Conservation (phyloP, 2,329 filamentous ascomycete species). For the Fusarium mexicanum region DNA sequence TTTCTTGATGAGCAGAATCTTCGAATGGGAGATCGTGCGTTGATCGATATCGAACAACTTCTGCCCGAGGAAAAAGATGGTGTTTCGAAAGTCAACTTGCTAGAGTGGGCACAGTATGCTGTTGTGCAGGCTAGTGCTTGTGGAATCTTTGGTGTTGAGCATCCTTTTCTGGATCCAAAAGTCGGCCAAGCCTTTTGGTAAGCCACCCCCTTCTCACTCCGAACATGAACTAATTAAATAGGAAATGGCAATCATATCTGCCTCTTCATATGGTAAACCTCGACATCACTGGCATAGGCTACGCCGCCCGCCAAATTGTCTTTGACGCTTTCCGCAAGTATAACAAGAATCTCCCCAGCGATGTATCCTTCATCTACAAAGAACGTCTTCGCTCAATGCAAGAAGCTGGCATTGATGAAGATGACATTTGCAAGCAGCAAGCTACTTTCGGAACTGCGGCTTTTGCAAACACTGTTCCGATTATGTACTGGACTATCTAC, state of each 20-base stretch:
- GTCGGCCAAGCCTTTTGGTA: slow-evolving; percentile 31
- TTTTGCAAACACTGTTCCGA: slow-evolving; percentile 28
- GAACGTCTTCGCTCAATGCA: slow-evolving; percentile 5
- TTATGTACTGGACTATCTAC: slow-evolving; percentile 29
- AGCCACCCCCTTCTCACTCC: not conserved
- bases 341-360: slow-evolving; percentile 11
- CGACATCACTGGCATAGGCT: slow-evolving; percentile 23
- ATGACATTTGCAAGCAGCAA: slow-evolving; percentile 29
- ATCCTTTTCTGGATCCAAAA: slow-evolving; percentile 30
- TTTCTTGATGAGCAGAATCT: slow-evolving; percentile 29
- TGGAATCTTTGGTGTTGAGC: slow-evolving; percentile 24
- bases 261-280: slow-evolving; percentile 13
- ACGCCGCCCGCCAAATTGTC: slow-evolving; percentile 29
- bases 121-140: slow-evolving; percentile 36
- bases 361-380: slow-evolving; percentile 20
- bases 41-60: slow-evolving; percentile 9
- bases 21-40: slow-evolving; percentile 22
- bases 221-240: not conserved
- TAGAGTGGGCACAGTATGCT: slow-evolving; percentile 14
- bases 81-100: not conserved
- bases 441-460: slow-evolving; percentile 24
- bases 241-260: slow-evolving; percentile 33
- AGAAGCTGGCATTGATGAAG: slow-evolving; percentile 24
- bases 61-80: not conserved
- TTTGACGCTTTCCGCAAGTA: slow-evolving; percentile 31